Percentiles rank a stretch among this genome's conserved stretches.
Evolutionary conservation across 768 basidiomycete species (phyloP).

Genomic region (Psilocybe subaeruginosa): DNA sequence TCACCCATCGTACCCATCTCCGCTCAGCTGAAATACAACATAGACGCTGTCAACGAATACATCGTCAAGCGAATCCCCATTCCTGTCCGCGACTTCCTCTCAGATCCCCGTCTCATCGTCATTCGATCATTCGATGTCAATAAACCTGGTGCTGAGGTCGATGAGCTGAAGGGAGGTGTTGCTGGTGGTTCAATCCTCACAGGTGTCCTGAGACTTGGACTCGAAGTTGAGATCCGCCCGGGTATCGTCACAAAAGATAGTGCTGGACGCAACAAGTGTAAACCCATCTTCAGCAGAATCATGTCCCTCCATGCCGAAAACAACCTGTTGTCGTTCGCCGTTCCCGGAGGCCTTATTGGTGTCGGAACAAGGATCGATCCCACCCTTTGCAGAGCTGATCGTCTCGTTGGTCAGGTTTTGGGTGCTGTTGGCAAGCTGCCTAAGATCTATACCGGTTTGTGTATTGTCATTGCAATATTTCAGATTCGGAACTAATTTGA

Average conservation of each 20-base stretch:
- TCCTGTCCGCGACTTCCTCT: slow-evolving; percentile 89
- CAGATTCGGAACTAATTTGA: not conserved
- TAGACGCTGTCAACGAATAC: slow-evolving; percentile 98
- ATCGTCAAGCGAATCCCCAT: slow-evolving; percentile 97
- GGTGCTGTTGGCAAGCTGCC: slow-evolving; percentile 95
- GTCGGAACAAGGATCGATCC: slow-evolving; percentile 98
- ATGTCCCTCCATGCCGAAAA: slow-evolving; percentile 94
- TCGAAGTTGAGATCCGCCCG: slow-evolving; percentile 96
- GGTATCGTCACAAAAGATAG: slow-evolving; percentile 96
- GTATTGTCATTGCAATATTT: not conserved
- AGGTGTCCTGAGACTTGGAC: slow-evolving; percentile 87
- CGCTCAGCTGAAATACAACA: slow-evolving; percentile 98
- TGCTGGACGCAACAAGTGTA: slow-evolving; percentile 86
- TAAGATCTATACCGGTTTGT: slow-evolving; percentile 83
- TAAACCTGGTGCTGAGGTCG: slow-evolving; percentile 96
- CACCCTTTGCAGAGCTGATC: slow-evolving; percentile 94
- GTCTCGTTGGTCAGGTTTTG: slow-evolving; percentile 94
- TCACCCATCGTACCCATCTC: slow-evolving; percentile 99
- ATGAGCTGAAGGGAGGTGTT: slow-evolving; percentile 97
- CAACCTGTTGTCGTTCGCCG: slow-evolving; percentile 92
- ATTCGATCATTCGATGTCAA: slow-evolving; percentile 99
- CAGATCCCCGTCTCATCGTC: slow-evolving; percentile 92
- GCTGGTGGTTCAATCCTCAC: slow-evolving; percentile 96
- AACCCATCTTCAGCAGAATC: slow-evolving; percentile 91
- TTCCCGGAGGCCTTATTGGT: slow-evolving; percentile 97